A percentile compares a stretch with the other conserved stretches of the same genome.
phyloP scores from a whole-genome alignment of 805 yeast species.

The Candida wancherniae region DNA sequence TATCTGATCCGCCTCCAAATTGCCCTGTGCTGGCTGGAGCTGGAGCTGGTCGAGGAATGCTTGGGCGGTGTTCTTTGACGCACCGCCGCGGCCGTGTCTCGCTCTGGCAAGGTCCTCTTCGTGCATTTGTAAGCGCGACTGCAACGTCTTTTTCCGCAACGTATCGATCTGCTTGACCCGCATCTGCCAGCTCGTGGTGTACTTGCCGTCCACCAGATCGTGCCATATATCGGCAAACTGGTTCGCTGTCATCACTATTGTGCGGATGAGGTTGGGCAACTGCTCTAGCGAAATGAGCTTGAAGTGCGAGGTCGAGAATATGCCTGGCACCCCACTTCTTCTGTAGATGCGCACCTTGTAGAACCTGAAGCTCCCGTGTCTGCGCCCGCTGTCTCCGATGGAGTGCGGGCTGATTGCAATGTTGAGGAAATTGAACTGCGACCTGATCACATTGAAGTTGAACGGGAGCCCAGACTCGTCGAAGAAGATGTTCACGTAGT shows the following conservation, averaged over 20 bases:
- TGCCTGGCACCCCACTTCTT: conserved; percentile 67
- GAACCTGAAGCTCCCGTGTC: conserved; percentile 26
- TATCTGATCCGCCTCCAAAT: not conserved
- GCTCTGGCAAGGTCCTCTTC: conserved; percentile 20
- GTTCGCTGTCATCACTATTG: conserved; percentile 58
- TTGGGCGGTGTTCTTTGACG: conserved; percentile 20
- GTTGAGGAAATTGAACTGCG: conserved; percentile 80
- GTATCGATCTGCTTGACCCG: conserved; percentile 51
- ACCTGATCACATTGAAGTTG: conserved; percentile 63
- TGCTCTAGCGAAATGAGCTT: conserved; percentile 60
- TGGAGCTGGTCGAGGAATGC: conserved; percentile 32
- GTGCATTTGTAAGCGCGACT: conserved; percentile 22
- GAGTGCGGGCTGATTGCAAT: conserved; percentile 70
- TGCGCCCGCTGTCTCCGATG: conserved; percentile 2
- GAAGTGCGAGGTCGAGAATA: conserved; percentile 71
- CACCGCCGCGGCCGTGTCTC: conserved; percentile 1
- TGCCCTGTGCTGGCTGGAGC: conserved; percentile 4
- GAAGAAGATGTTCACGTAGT: conserved; percentile 74
- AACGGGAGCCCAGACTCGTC: conserved; percentile 67
- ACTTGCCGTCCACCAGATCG: conserved; percentile 41
- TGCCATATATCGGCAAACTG: conserved; percentile 78
- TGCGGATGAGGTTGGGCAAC: conserved; percentile 61
- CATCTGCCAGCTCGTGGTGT: conserved; percentile 62
- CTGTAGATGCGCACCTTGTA: conserved; percentile 63
- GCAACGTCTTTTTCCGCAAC: conserved; percentile 25